Evolutionary conservation across 306 rosid genomes (phyloP), one percentile per base, ranked within the genome.

Genomic region (Castanopsis chinensis): DNA sequence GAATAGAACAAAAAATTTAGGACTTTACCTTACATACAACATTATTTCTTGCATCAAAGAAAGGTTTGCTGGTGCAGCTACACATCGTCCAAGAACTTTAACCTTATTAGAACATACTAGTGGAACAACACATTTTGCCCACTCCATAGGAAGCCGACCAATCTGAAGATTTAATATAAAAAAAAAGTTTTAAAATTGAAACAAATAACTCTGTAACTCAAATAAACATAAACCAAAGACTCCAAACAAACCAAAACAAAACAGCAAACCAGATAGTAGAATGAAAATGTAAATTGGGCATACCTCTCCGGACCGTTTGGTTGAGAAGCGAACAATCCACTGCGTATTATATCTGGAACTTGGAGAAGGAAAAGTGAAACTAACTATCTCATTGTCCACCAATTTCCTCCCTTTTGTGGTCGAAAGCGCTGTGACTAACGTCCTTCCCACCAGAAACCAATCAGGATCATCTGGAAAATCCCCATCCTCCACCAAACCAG

Each of bases 111-210:
- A 88, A 25, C 56, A 71, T 57, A 90, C 79, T 73, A 92, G 94
- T 2, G 96, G 97, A 80, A 83, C 76, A 11, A 94, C 82, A 80
- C 76, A 68, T 61, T 89, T 90, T 13, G 90, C 96, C 98, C 97
- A 92, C 72, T 92, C 97, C 97, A 92, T 94, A 45, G 90, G 93
- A 80, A 94, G 83, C 76, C 97, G 82, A 76, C 98, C 98, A 81
- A 94, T 91, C 98, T 94, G 58, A n/a, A 74, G 4, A 49, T 15
- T 45, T 49, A 73, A 78, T 30, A 67, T 19, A 67, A 53, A 5
- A 32, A 6, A 49, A 19, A 52, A 6, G n/a, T n/a, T n/a, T n/a
- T n/a, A 28, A 68, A 67, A 49, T 43, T 17, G 1, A 32, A 68
- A 78, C 52, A 23, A 6, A 17, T 71, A 58, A 69, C 32, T 14